These are phyloP conservation scores for Penicillium fimorum DNA, from an alignment of 495 filamentous ascomycete genomes.

Conservation along the genomic window DNA sequence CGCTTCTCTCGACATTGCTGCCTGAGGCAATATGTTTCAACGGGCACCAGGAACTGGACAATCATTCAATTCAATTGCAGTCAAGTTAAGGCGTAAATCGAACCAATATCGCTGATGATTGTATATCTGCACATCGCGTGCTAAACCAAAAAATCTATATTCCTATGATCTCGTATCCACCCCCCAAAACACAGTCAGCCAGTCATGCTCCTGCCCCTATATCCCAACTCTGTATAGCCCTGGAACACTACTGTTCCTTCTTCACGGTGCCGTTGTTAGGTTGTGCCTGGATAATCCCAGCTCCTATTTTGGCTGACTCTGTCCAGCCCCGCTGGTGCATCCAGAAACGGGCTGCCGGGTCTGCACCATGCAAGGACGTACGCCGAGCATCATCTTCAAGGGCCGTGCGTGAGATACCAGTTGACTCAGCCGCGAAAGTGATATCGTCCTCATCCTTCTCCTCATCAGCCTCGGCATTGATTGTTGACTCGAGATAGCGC, in stretches of 20 bases:
- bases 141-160: neutral
- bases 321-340: slow-evolving; percentile 59
- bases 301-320: slow-evolving; percentile 59
- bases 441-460: slow-evolving; percentile 19
- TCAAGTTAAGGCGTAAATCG: neutral
- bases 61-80: neutral
- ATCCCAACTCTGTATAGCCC: neutral
- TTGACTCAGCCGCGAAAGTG: slow-evolving; percentile 17
- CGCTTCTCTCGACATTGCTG: neutral
- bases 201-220: neutral
- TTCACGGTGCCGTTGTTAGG: slow-evolving; percentile 45
- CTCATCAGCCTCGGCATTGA: slow-evolving; percentile 34
- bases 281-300: slow-evolving; percentile 53
- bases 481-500: slow-evolving; percentile 58
- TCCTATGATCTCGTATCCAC: neutral
- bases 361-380: slow-evolving; percentile 48
- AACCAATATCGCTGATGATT: neutral
- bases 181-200: neutral
- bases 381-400: slow-evolving; percentile 70
- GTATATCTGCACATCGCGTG: neutral
- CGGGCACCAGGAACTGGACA: neutral
- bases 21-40: neutral
- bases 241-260: slow-evolving; percentile 51
- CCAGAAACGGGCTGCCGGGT: slow-evolving; percentile 69
- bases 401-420: slow-evolving; percentile 39